Conservation (phyloP, 805 yeast species). For the Candida odintsovae region DNA sequence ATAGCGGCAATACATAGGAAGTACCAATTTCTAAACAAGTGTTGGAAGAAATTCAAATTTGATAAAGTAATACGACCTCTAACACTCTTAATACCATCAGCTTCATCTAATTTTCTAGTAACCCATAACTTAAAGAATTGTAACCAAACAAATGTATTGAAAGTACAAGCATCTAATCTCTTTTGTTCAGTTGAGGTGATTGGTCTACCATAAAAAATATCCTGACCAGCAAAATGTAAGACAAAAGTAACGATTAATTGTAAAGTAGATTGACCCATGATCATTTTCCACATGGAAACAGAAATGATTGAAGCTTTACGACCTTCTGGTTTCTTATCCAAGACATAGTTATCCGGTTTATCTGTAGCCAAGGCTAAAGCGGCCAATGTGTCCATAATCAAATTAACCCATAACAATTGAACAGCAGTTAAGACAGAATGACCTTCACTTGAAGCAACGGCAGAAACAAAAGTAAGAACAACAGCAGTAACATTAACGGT, state of each 20-base stretch:
- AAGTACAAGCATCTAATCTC: constrained; percentile 77
- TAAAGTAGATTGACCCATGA: constrained; percentile 73
- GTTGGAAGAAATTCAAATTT: constrained; percentile 78
- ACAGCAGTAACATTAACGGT: constrained; percentile 98
- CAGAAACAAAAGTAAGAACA: constrained; percentile 84
- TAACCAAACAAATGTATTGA: constrained; percentile 96
- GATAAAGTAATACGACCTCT: constrained; percentile 53
- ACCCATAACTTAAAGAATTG: constrained; percentile 93
- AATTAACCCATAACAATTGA: constrained; percentile 93
- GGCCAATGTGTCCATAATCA: constrained; percentile 97
- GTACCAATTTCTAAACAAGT: constrained; percentile 76
- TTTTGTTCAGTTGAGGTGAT: constrained; percentile 40
- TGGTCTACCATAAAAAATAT: constrained; percentile 42
- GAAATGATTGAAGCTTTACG: constrained; percentile 75
- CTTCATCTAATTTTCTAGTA: constrained; percentile 86
- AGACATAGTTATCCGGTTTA: constrained; percentile 79
- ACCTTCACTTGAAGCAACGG: constrained; percentile 77
- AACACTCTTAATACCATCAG: constrained; percentile 56
- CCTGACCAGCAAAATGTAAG: constrained; percentile 72
- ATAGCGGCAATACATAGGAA: constrained; percentile 66
- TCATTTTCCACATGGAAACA: constrained; percentile 98
- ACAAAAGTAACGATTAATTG: constrained; percentile 79
- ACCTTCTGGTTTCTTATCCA: constrained; percentile 81
- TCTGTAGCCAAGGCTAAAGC: constrained; percentile 97
- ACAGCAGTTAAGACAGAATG: constrained; percentile 92